Base-by-base conservation (phyloP, 768 basidiomycete genomes). In the Termitomyces eurrhizus region DNA sequence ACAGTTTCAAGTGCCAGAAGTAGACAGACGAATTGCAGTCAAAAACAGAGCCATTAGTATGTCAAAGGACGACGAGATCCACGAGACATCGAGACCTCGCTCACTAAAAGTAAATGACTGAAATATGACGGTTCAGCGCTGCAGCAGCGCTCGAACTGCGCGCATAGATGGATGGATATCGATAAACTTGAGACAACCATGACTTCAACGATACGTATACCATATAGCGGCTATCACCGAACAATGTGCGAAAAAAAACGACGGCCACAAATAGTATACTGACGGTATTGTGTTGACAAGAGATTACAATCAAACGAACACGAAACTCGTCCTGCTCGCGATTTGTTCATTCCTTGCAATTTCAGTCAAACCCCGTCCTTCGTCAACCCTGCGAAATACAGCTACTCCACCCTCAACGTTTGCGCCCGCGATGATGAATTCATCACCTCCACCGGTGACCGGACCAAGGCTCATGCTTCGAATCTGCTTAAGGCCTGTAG, bases 381-480 rank as follows among this genome's bases (percentile, higher is more conserved):
- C 76, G 18, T 84, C 75, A 2, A 77, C 79, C 59, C 88, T 78
- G 70, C 78, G 74, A 64, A 84, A 78, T n/a, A 89, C 73, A 29
- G 79, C 75, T 11, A 87, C 80, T 1, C 88, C 87, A 18, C 85
- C 85, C 4, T 75, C 78, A 32, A 75, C 73, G 26, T 58, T 62
- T 8, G 84, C 86, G 8, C 80, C 78, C 29, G 85, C 85, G 44
- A 87, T 74, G 33, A 89, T 71, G 66, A 78, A 83, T 64, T 77
- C 77, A 46, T 78, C 76, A 50, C 77, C 77, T 24, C 77, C 75
- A 55, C 65, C 71, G 0, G 75, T 77, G 13, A 74, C 75, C 41
- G 71, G 73, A 7, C 80, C 78, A 4, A 85, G 66, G 66, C 72
- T 69, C 81, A 85, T 84, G 39, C 83, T 80, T 36, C 83, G 76